phyloP scores from a whole-genome alignment of 2,329 filamentous ascomycete species.

The Aureobasidium subglaciale region DNA sequence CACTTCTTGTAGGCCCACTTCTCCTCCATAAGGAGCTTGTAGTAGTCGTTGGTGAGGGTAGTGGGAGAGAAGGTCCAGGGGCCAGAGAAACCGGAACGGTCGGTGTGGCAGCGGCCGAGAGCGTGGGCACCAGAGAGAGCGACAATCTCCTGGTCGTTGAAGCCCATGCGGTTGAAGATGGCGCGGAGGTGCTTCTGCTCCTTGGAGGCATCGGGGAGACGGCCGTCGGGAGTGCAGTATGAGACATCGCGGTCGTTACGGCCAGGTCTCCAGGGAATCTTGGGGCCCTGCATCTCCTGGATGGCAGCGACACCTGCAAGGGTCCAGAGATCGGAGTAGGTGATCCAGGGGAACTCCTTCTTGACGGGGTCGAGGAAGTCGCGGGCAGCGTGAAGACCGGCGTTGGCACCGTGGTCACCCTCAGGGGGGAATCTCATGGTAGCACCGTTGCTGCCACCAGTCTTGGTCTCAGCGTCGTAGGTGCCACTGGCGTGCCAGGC shows the following conservation, averaged over 20 bases:
- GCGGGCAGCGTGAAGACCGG: conserved; percentile 76
- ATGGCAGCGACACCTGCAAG: conserved; percentile 76
- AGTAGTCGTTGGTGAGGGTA: conserved; percentile 92
- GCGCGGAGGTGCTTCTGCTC: conserved; percentile 73
- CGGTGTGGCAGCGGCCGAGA: conserved; percentile 80
- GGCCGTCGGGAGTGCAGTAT: conserved; percentile 89
- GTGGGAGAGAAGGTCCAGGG: conserved; percentile 92
- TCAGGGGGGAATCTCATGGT: conserved; percentile 95
- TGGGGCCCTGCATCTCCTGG: conserved; percentile 90
- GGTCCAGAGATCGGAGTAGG: conserved; percentile 95
- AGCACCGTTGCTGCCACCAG: conserved; percentile 90
- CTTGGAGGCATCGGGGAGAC: conserved; percentile 75
- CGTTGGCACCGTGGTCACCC: conserved; percentile 85
- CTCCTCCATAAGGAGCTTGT: conserved; percentile 76
- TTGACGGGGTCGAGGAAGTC: conserved; percentile 93
- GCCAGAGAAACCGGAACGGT: conserved; percentile 80
- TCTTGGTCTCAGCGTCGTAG: conserved; percentile 79
- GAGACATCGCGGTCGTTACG: conserved; percentile 70
- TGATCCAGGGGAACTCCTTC: conserved; percentile 87
- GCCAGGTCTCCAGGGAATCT: conserved; percentile 82
- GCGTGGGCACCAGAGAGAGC: conserved; percentile 81
- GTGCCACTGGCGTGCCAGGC: conserved; percentile 94
- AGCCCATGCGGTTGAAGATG: conserved; percentile 96
- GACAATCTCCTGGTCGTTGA: conserved; percentile 94
- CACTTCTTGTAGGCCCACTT: conserved; percentile 91